Evolutionary conservation across 371 early-diverging fungal genomes (phyloP).

Genomic region (Agmasoma carcini): DNA sequence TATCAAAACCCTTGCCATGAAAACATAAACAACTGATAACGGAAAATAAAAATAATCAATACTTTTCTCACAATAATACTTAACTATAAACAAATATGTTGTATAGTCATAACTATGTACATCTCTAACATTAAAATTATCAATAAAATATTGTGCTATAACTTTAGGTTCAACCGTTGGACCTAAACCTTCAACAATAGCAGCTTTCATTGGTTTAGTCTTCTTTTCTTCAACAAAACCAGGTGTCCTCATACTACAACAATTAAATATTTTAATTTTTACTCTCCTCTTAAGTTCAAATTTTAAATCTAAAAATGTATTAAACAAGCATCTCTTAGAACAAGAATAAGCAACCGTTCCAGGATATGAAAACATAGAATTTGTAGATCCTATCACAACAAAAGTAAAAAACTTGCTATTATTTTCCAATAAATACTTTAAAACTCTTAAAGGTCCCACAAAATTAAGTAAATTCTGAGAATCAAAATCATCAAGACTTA

Average conservation of each 20-base stretch:
- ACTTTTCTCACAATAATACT: constrained; percentile 16
- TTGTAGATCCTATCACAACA: constrained; percentile 63
- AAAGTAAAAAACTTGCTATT: constrained; percentile 58
- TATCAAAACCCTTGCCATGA: constrained; percentile 2
- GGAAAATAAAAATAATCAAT: constrained; percentile 37
- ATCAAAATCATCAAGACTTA: constrained; percentile 57
- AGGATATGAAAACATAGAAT: constrained; percentile 58
- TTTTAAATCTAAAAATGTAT: constrained; percentile 60
- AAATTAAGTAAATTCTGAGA: constrained; percentile 61
- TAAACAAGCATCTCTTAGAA: constrained; percentile 61
- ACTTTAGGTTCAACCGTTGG: constrained; percentile 8
- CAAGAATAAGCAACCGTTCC: constrained; percentile 69
- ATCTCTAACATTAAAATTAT: constrained; percentile 18
- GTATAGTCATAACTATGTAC: constrained; percentile 12
- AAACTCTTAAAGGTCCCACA: constrained; percentile 61
- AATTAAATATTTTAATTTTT: constrained; percentile 62
- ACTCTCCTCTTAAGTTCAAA: constrained; percentile 61
- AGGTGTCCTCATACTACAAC: constrained; percentile 64
- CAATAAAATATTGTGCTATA: constrained; percentile 16
- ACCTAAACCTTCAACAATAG: constrained; percentile 59
- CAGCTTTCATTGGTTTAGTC: constrained; percentile 66
- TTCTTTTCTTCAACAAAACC: constrained; percentile 63
- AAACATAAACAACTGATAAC: constrained; percentile 13
- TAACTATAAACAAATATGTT: constrained; percentile 30
- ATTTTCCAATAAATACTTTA: constrained; percentile 57